phyloP scores from a whole-genome alignment of 75 land plant species.

The Picea sitchensis region DNA sequence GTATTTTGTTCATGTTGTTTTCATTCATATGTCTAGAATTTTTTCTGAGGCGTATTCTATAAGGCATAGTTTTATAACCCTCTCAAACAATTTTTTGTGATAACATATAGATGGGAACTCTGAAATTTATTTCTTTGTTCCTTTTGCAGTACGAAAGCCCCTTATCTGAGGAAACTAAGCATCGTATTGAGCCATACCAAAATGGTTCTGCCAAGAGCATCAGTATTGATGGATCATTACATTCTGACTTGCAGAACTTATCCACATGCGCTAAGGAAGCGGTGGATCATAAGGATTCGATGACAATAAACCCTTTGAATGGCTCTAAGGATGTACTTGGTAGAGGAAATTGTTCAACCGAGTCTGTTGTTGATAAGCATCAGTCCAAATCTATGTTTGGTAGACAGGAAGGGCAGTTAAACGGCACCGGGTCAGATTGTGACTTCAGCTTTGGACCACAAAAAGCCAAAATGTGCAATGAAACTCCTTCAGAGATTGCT shows the following conservation, averaged over 20 bases:
- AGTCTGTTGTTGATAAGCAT: constrained; percentile 1
- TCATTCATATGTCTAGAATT: background rate
- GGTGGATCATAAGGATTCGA: background rate
- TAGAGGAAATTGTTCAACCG: background rate
- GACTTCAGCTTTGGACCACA: no score
- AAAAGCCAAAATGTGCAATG: no score
- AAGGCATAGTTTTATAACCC: background rate
- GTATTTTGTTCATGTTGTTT: background rate
- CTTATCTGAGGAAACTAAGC: background rate
- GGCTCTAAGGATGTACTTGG: background rate
- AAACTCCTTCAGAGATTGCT: no score
- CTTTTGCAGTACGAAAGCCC: background rate
- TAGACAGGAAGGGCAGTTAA: background rate
- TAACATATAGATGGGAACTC: background rate
- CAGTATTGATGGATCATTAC: no score
- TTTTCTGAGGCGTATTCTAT: background rate
- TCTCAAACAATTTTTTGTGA: background rate
- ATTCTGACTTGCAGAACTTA: background rate
- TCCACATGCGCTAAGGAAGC: background rate
- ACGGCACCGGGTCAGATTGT: no score
- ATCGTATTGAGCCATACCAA: no score
- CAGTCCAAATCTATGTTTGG: background rate
- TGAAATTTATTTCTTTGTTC: background rate
- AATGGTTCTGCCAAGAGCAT: no score
- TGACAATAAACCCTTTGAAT: background rate